Conservation (phyloP, 1,139 yeast species). For the Yamadazyma mexicana region DNA sequence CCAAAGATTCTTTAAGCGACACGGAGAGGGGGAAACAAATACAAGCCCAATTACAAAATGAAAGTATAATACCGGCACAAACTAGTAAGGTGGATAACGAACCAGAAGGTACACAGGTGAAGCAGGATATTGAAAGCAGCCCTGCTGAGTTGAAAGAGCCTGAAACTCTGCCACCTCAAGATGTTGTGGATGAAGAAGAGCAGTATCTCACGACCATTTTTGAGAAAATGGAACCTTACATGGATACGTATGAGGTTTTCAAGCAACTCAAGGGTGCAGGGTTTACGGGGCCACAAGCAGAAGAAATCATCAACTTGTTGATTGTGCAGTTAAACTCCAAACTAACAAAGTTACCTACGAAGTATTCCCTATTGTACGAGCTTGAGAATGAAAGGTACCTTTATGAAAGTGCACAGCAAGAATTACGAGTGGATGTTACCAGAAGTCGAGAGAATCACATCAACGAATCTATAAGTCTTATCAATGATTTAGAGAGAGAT, state of each 20-base stretch:
- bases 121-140: background rate
- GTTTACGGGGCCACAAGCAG: constrained; percentile 55
- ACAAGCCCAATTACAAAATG: background rate
- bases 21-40: background rate
- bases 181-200: constrained; percentile 12
- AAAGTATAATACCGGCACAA: constrained; percentile 4
- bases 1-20: background rate
- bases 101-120: background rate
- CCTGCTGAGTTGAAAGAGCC: background rate
- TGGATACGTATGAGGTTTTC: constrained; percentile 52
- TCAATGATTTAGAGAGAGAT: constrained; percentile 71
- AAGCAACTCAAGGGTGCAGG: constrained; percentile 44
- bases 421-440: constrained; percentile 76
- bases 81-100: constrained; percentile 2
- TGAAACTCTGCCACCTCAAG: background rate
- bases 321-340: constrained; percentile 52
- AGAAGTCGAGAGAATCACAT: constrained; percentile 71
- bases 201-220: constrained; percentile 35
- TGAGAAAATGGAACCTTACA: constrained; percentile 47
- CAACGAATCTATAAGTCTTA: constrained; percentile 64
- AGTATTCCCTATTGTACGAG: constrained; percentile 66
- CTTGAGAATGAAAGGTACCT: constrained; percentile 84
- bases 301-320: constrained; percentile 50
- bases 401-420: constrained; percentile 92
- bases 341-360: constrained; percentile 56